phyloP scores from a whole-genome alignment of 306 rosid species.

The Cyclanthera cordifolia region DNA sequence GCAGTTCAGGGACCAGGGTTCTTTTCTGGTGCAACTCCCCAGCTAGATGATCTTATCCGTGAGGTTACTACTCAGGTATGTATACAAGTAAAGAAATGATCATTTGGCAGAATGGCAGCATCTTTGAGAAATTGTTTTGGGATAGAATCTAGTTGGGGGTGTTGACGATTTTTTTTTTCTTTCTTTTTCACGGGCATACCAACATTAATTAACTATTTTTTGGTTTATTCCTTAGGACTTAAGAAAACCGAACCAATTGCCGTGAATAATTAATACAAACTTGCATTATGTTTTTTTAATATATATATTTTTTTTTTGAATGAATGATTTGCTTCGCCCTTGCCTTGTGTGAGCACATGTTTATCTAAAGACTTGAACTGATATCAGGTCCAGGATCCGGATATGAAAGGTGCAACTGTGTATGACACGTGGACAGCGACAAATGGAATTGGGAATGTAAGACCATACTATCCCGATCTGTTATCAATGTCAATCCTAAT shows the following conservation, averaged over 20 bases:
- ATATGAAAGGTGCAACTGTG: constrained; percentile 37
- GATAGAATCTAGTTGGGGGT: not conserved
- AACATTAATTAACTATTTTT: not conserved
- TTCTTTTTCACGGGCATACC: no score
- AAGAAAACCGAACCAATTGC: not conserved
- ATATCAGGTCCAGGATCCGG: constrained; percentile 87
- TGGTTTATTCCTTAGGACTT: not conserved
- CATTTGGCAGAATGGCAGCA: not conserved
- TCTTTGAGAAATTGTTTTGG: not conserved
- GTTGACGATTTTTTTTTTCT: not conserved
- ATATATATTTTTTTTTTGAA: not conserved
- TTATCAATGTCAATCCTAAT: not conserved
- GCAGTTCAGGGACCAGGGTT: constrained; percentile 92
- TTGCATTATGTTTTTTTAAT: not conserved
- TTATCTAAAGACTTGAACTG: constrained; percentile 11
- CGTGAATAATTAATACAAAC: not conserved
- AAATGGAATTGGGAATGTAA: constrained; percentile 34
- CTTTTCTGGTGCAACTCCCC: constrained; percentile 82
- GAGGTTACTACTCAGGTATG: constrained; percentile 78
- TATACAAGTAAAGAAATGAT: constrained; percentile 10
- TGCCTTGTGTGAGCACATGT: not conserved
- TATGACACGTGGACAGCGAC: constrained; percentile 42
- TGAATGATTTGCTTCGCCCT: not conserved
- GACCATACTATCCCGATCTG: constrained; percentile 11
- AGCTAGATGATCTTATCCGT: constrained; percentile 62